Percentiles rank a stretch among this genome's conserved stretches.
Conservation (phyloP, 73 alveolate genomes). For the Paramecium octaurelia region DNA sequence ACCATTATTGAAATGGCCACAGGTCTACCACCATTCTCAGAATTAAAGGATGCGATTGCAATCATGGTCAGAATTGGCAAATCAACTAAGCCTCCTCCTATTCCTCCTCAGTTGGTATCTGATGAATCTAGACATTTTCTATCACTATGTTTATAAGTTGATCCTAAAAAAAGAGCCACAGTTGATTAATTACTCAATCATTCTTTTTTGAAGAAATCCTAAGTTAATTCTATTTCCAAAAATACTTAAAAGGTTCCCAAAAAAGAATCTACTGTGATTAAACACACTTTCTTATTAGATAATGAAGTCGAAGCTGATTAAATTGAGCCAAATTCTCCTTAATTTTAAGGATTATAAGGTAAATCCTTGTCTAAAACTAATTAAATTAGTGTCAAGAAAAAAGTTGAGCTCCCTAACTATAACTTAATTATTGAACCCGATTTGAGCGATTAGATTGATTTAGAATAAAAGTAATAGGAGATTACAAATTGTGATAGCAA, state of each 20-base stretch:
- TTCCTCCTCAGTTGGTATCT: conserved; percentile 68
- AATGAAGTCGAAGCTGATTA: background rate
- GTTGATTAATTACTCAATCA: conserved; percentile 72
- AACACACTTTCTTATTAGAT: background rate
- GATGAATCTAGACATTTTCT: conserved; percentile 68
- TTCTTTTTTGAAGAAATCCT: conserved; percentile 59
- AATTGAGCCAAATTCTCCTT: background rate
- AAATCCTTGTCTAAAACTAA: background rate
- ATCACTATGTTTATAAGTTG: conserved; percentile 69
- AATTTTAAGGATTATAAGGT: background rate
- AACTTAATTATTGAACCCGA: background rate
- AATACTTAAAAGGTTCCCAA: background rate
- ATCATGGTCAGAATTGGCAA: conserved; percentile 60
- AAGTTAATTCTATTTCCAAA: background rate
- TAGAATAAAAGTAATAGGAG: background rate
- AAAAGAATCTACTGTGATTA: background rate
- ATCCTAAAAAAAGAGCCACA: conserved; percentile 70
- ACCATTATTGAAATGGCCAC: conserved; percentile 55
- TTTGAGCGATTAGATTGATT: background rate
- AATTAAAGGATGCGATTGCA: conserved; percentile 60
- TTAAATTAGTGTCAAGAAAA: background rate
- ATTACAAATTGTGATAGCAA: background rate
- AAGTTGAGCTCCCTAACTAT: background rate
- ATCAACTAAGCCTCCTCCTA: conserved; percentile 68
- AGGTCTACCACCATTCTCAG: conserved; percentile 59